Base-by-base conservation (phyloP, 2,329 filamentous ascomycete genomes). In the Elsinoe necatrix region DNA sequence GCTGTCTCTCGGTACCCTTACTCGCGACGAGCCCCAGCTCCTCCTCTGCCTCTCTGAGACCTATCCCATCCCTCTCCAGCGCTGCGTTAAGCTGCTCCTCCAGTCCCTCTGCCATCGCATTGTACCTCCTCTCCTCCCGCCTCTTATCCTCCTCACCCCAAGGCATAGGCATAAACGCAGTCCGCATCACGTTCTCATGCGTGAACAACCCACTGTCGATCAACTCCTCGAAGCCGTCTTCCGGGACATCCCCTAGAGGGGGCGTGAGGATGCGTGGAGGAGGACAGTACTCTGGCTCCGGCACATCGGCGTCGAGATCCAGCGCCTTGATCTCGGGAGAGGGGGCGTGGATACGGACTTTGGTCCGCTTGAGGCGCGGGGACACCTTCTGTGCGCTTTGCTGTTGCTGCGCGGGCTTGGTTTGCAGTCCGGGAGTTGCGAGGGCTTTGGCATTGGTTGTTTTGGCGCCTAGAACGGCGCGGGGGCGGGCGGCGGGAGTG, bases 371-470 rank as follows among this genome's bases (percentile, higher is more conserved):
- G 64, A 74, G 58, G 75, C 85, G 83, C 3, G 77, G 75, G 14
- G 81, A 84, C 2, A 79, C 77, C 8, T 76, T 80, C 61, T 81
- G 84, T 8, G 60, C 59, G 14, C 57, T 67, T 63, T 21, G 65
- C 51, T 80, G 71, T 18, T 9, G 31, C 18, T 41, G 58, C 59
- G n/a, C 51, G 42, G 48, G 48, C 47, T 59, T 81, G 48, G 79
- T 77, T 39, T 84, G 85, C 29, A 80, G 84, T 34, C 59, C 62
- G n/a, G 27, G 80, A 3, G 83, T 84, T 61, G 86, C 84, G 62
- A 83, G 79, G 51, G 77, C 78, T 75, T 95, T 97, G 55, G 88
- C 89, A 71, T 98, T 98, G 54, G 93, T 97, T 1, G 92, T 97
- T 73, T 98, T 98, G 77, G 89, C 86, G 31, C 92, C 92, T 48